Base-by-base conservation (phyloP, 257 asterid genomes). In the Solanum lignicaule region DNA sequence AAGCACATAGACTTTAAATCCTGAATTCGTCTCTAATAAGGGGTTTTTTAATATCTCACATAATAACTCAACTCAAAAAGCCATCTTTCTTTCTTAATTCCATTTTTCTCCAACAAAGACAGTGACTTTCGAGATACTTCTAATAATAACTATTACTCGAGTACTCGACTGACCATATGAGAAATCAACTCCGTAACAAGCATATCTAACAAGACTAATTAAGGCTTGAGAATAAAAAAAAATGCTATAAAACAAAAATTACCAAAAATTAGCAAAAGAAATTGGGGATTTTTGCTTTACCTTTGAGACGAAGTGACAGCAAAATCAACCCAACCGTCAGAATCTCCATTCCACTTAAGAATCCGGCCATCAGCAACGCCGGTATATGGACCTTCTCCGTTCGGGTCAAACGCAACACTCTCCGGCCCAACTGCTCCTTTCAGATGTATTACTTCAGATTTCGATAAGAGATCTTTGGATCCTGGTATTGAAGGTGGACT, bases 351-450 rank as follows among this genome's bases (percentile, higher is more conserved):
- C 92, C 92, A 88, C 25, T 86, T 88, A 74, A 90, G 83, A 69
- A 90, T 90, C 86, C 90, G 90, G 55, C 90, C 92, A 58, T 90
- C 90, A 16, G 90, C 87, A 39, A 90, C 88, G 13, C 92, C 89
- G 7, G 90, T 88, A 41, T 90, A 90, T 16, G 92, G 92, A 12
- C 92, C 92, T 4, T 72, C 90, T 13, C 89, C 89, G 12, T 31
- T 32, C 7, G 60, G 39, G 55, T 87, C 88, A 27, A 90, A 90
- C 0, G 90, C 92, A 27, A 90, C 15, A 85, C 92, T 90, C 46
- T 90, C 90, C 0, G 92, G 92, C 23, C 89, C 92, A 58, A 52
- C 74, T 10, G 89, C 83, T 73, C 83, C 88, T 73, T 48, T 48
- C 71, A 86, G n/a, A 6, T 43, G 83, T 3, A 87, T 32, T n/a